Base-by-base conservation (phyloP, 2,329 filamentous ascomycete genomes). In the Trichoderma sp. region DNA sequence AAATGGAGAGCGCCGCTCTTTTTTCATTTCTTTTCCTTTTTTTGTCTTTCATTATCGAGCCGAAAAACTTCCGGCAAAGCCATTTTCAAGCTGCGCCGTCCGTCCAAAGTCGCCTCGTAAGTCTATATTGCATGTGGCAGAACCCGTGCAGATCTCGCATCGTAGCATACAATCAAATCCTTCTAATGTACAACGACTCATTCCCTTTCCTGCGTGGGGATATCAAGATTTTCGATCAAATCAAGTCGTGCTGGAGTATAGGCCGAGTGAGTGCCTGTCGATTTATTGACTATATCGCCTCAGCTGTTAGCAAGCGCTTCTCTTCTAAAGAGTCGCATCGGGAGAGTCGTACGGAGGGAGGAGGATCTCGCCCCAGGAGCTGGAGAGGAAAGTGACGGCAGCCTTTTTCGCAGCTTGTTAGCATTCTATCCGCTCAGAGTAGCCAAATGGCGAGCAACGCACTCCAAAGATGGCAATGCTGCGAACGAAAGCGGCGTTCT, bases 381-480 rank as follows among this genome's bases (percentile, higher is more conserved):
- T 91, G 69, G 88, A 84, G 73, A 92, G 84, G 79, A 92, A 89
- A 47, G 88, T 85, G 66, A 92, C 85, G 55, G 88, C 89, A 73
- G 83, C 86, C 89, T 91, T 69, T 70, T 24, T 1, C 40, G 31
- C 4, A 0, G 16, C 74, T 43, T 75, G 71, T 67, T 19, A 65
- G 57, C 7, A 29, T 29, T 57, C n/a, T 21, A 8, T 47, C 14
- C 43, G 24, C 43, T 47, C 16, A 11, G 8, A 5, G 14, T 5
- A 27, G 31, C 52, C n/a, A 31, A 8, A 21, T 72, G 70, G 49
- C 58, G 69, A 68, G 27, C 10, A 83, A 83, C 89, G 77, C 84
- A 92, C 89, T 68, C 89, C 89, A 76, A 92, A 92, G 74, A 91
- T 79, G 72, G 87, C 83, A 73, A 92, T 81, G 77, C 89, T 91